Evolutionary conservation across 2,329 filamentous ascomycete species (phyloP).

Genomic region (Fonsecaea nubica): DNA sequence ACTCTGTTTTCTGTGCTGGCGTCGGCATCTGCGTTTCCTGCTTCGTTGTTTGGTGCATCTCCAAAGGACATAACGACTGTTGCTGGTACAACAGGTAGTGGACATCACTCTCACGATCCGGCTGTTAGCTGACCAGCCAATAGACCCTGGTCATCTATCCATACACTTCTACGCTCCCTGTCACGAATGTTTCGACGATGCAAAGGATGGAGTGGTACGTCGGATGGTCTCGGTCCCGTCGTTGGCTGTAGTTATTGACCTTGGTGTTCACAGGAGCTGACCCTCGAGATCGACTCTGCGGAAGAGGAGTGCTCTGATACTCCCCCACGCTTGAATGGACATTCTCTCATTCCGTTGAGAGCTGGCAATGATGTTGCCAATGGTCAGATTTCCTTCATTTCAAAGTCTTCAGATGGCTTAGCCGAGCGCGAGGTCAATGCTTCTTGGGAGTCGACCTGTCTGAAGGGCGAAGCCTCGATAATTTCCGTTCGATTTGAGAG

Average conservation of each 20-base stretch:
- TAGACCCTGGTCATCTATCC: constrained; percentile 32
- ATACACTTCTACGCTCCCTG: constrained; percentile 37
- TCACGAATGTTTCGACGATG: constrained; percentile 32
- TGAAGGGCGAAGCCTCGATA: constrained; percentile 42
- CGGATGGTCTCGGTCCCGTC: constrained; percentile 7
- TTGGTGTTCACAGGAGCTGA: constrained; percentile 39
- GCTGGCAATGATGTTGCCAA: constrained; percentile 23
- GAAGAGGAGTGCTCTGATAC: constrained; percentile 41
- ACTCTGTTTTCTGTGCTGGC: constrained; percentile 31
- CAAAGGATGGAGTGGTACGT: constrained; percentile 37
- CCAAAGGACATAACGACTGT: constrained; percentile 34
- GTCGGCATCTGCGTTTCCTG: constrained; percentile 29
- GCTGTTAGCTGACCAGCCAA: constrained; percentile 17
- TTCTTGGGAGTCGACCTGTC: constrained; percentile 42
- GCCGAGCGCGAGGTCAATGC: constrained; percentile 35
- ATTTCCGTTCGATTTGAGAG: constrained; percentile 42
- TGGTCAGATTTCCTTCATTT: constrained; percentile 42
- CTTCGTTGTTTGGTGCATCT: constrained; percentile 15
- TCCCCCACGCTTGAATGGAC: constrained; percentile 43
- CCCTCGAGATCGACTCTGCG: constrained; percentile 40
- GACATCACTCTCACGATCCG: background rate
- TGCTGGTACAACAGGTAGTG: constrained; percentile 39
- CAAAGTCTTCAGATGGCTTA: constrained; percentile 34
- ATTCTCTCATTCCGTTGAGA: constrained; percentile 33
- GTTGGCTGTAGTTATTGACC: constrained; percentile 18